Evolutionary conservation across 441 rosid genomes (phyloP).

Genomic region (Cnidoscolus chayamansa): DNA sequence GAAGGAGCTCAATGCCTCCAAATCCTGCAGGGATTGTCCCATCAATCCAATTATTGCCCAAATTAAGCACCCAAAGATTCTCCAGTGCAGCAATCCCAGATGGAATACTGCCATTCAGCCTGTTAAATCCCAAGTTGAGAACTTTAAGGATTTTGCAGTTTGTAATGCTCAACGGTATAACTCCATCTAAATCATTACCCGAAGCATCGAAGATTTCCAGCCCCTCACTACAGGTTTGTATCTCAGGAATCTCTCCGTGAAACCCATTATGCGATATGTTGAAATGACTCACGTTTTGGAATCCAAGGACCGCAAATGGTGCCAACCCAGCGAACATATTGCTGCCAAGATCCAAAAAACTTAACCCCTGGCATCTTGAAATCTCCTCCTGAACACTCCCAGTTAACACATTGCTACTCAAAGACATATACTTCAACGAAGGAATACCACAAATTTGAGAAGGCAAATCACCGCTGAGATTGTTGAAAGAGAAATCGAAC

Average conservation of each 20-base stretch:
- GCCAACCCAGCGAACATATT: slow-evolving; percentile 61
- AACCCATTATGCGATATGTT: slow-evolving; percentile 68
- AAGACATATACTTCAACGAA: slow-evolving; percentile 51
- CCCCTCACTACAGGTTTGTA: slow-evolving; percentile 50
- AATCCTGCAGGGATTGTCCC: slow-evolving; percentile 60
- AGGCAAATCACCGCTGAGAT: slow-evolving; percentile 66
- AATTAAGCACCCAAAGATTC: slow-evolving; percentile 58
- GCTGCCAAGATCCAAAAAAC: slow-evolving; percentile 66
- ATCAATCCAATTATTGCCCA: slow-evolving; percentile 61
- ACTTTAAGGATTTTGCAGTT: slow-evolving; percentile 66
- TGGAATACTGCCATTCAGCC: slow-evolving; percentile 64
- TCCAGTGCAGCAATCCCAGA: slow-evolving; percentile 41
- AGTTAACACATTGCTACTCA: slow-evolving; percentile 57
- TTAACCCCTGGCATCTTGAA: slow-evolving; percentile 51
- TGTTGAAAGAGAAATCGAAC: slow-evolving; percentile 75
- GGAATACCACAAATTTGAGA: slow-evolving; percentile 56
- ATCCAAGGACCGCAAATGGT: slow-evolving; percentile 59
- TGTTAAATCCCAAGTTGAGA: slow-evolving; percentile 74
- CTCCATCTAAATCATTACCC: slow-evolving; percentile 55
- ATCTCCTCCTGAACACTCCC: slow-evolving; percentile 59
- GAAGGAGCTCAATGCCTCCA: slow-evolving; percentile 62
- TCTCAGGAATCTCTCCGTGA: slow-evolving; percentile 57
- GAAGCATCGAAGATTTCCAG: slow-evolving; percentile 77
- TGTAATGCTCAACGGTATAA: slow-evolving; percentile 54
- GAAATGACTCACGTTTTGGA: slow-evolving; percentile 56